Evolutionary conservation across 1,139 yeast genomes (phyloP).

Genomic region (Kodamaea sp.): DNA sequence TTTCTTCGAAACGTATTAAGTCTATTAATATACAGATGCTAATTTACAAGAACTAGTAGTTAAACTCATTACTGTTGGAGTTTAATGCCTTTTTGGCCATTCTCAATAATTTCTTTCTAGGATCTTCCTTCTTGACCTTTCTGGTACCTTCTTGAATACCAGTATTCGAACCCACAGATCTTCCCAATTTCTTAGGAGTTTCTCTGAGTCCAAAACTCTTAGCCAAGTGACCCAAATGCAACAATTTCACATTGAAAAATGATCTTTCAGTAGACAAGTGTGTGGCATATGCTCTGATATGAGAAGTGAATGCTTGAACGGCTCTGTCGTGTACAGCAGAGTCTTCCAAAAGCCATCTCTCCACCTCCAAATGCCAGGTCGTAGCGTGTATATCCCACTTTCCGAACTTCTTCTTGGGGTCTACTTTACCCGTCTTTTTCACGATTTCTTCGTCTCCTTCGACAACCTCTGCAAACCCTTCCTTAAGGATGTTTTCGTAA

Average conservation of each 20-base stretch:
- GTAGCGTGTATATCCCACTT: slow-evolving; percentile 96
- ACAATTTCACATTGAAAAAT: slow-evolving; percentile 72
- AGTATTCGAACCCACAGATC: slow-evolving; percentile 27
- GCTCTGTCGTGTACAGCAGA: slow-evolving; percentile 60
- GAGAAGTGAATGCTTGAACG: slow-evolving; percentile 79
- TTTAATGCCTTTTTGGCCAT: slow-evolving; percentile 74
- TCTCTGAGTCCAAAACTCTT: slow-evolving; percentile 93
- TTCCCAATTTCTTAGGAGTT: slow-evolving; percentile 79
- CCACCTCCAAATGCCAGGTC: slow-evolving; percentile 90
- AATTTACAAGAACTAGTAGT: slow-evolving; percentile 37
- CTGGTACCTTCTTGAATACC: slow-evolving; percentile 20
- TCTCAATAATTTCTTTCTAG: slow-evolving; percentile 71
- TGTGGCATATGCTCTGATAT: slow-evolving; percentile 94
- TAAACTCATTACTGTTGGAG: slow-evolving; percentile 70
- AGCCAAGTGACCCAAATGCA: slow-evolving; percentile 95
- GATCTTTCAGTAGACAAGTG: slow-evolving; percentile 80
- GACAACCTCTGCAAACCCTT: slow-evolving; percentile 56
- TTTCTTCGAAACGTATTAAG: background rate
- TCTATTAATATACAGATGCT: background rate
- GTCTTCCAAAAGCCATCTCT: slow-evolving; percentile 82
- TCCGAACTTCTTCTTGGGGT: slow-evolving; percentile 36
- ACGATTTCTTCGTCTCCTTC: slow-evolving; percentile 11
- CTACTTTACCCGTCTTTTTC: slow-evolving; percentile 17
- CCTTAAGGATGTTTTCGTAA: slow-evolving; percentile 55
- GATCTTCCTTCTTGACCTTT: slow-evolving; percentile 55